These are phyloP conservation scores for Vigna mungo DNA, from an alignment of 306 rosid species.

Conservation along the genomic window DNA sequence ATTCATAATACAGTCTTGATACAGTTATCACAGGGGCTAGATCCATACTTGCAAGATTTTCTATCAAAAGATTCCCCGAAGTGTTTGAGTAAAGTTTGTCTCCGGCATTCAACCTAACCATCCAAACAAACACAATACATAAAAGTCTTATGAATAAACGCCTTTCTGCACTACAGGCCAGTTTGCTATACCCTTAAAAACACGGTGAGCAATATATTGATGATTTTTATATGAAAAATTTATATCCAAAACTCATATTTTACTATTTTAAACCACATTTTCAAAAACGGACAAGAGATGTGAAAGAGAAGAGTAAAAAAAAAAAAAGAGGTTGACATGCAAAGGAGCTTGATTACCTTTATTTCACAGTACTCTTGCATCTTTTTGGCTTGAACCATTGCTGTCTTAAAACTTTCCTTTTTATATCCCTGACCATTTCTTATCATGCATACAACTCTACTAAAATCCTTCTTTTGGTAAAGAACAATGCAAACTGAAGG, in stretches of 20 bases:
- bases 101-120: slow-evolving; percentile 78
- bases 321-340: slow-evolving; percentile 19
- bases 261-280: background rate
- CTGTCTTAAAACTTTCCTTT: slow-evolving; percentile 69
- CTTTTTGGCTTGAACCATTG: slow-evolving; percentile 87
- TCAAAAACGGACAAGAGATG: slow-evolving; percentile 10
- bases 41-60: slow-evolving; percentile 73
- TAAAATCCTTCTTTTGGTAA: slow-evolving; percentile 97
- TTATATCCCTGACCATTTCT: slow-evolving; percentile 80
- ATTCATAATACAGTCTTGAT: slow-evolving; percentile 59
- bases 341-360: slow-evolving; percentile 59
- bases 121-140: slow-evolving; percentile 31
- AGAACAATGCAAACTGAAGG: slow-evolving; percentile 81
- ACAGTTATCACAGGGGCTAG: slow-evolving; percentile 94
- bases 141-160: background rate
- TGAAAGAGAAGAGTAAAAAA: slow-evolving; percentile 6
- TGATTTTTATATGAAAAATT: background rate
- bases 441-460: slow-evolving; percentile 90
- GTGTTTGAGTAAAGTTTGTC: slow-evolving; percentile 82
- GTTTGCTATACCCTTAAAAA: slow-evolving; percentile 8
- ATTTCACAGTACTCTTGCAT: slow-evolving; percentile 97
- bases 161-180: slow-evolving; percentile 10
- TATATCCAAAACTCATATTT: background rate
- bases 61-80: slow-evolving; percentile 85
- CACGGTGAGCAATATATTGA: background rate